Evolutionary conservation across 2,329 filamentous ascomycete genomes (phyloP).

Genomic region (Arthrobotrys iridis): DNA sequence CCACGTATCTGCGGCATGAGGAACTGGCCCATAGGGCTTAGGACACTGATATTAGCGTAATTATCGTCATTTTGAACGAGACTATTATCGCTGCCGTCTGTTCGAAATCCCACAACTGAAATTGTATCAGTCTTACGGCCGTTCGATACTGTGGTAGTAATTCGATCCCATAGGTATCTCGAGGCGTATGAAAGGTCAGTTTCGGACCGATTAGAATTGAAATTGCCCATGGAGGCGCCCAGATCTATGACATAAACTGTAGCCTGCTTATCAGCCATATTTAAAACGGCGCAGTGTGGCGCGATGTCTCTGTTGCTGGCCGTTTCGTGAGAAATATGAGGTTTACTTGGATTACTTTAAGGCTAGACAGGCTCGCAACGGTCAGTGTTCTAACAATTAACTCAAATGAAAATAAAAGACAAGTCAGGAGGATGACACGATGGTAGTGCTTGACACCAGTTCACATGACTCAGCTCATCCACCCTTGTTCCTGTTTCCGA

Average conservation of each 20-base stretch:
- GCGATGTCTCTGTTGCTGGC: too few species aligned
- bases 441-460: too few species aligned
- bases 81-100: conserved; percentile 77
- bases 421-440: too few species aligned
- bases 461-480: too few species aligned
- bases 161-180: conserved; percentile 94
- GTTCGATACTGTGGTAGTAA: conserved; percentile 76
- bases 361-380: too few species aligned
- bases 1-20: conserved; percentile 75
- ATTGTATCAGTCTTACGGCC: conserved; percentile 78
- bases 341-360: too few species aligned
- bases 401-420: too few species aligned
- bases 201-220: conserved; percentile 74
- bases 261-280: conserved; percentile 92
- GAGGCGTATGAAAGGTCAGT: conserved; percentile 89
- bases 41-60: conserved; percentile 82
- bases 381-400: too few species aligned
- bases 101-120: conserved; percentile 84
- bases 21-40: conserved; percentile 72
- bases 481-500: too few species aligned
- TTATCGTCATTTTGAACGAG: conserved; percentile 71
- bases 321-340: background rate
- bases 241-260: conserved; percentile 92
- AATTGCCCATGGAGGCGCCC: conserved; percentile 82
- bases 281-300: conserved; percentile 54